Evolutionary conservation across 2,329 filamentous ascomycete species (phyloP).

Genomic region (Elsinoe necatrix): DNA sequence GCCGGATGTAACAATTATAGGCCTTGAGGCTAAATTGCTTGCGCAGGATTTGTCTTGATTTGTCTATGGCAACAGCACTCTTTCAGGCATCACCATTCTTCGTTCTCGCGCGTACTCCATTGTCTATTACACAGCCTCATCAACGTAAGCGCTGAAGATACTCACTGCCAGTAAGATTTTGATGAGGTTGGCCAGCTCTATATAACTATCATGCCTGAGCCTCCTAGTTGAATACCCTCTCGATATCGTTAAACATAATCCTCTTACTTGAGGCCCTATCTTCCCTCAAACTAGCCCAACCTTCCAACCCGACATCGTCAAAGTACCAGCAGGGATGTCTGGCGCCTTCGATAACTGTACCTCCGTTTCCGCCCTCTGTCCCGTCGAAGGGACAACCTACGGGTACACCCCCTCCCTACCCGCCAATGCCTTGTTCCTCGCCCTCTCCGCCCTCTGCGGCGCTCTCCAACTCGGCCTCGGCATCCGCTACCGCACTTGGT

Average conservation of each 20-base stretch:
- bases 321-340: background rate
- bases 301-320: background rate
- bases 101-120: background rate
- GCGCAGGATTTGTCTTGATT: background rate
- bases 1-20: background rate
- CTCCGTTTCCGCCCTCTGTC: conserved; percentile 20
- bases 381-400: conserved; percentile 31
- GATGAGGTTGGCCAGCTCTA: background rate
- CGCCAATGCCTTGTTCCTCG: conserved; percentile 35
- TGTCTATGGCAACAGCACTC: background rate
- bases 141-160: background rate
- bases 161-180: background rate
- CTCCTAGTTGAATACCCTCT: background rate
- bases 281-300: background rate
- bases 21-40: background rate
- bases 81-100: background rate
- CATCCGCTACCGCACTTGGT: conserved; percentile 31
- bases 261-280: background rate
- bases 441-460: conserved; percentile 28
- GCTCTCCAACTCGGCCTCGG: conserved; percentile 28
- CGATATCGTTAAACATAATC: background rate
- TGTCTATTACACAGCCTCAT: background rate
- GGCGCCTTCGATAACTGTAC: background rate
- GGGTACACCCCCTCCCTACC: conserved; percentile 33
- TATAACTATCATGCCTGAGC: background rate